These are phyloP conservation scores for Coemansia sp. DNA, from an alignment of 192 early-diverging fungal genomes.

Conservation along the genomic window DNA sequence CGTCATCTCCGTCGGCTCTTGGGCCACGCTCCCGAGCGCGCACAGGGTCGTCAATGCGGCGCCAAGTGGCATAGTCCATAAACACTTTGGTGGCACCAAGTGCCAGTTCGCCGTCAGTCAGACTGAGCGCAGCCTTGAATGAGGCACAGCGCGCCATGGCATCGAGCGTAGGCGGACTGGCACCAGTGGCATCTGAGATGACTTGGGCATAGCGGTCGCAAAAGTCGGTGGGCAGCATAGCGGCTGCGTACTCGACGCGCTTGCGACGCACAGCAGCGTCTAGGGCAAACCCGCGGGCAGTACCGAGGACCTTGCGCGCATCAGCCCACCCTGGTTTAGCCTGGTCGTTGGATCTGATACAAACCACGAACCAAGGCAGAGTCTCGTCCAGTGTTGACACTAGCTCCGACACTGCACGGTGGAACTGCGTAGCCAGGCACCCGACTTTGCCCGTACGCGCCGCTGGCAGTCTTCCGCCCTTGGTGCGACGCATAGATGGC, in stretches of 20 bases:
- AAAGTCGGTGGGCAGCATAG: conserved; percentile 41
- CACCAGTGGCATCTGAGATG: conserved; percentile 45
- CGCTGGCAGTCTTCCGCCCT: conserved; percentile 62
- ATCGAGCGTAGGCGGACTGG: conserved; percentile 16
- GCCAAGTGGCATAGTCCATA: conserved; percentile 76
- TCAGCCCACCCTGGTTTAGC: conserved; percentile 29
- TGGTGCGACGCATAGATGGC: conserved; percentile 62
- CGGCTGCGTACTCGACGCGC: conserved; percentile 45
- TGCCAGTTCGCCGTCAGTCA: conserved; percentile 55
- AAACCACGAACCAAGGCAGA: conserved; percentile 75
- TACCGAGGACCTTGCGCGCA: conserved; percentile 43
- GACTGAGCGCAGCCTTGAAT: conserved; percentile 49
- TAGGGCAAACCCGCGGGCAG: conserved; percentile 25
- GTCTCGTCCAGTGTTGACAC: conserved; percentile 72
- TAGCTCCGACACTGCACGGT: conserved; percentile 68
- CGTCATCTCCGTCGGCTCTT: conserved; percentile 56
- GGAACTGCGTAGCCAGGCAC: conserved; percentile 66
- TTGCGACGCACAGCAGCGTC: conserved; percentile 41
- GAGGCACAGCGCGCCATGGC: conserved; percentile 26
- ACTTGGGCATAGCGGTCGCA: conserved; percentile 48
- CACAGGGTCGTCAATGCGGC: conserved; percentile 77
- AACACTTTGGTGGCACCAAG: conserved; percentile 66
- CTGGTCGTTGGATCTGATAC: conserved; percentile 59
- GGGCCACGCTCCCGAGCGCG: conserved; percentile 62
- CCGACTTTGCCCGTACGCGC: conserved; percentile 54